A percentile compares a stretch with the other conserved stretches of the same genome.
Evolutionary conservation across 441 rosid genomes (phyloP).

Genomic region (Pelargonium fulgidum): DNA sequence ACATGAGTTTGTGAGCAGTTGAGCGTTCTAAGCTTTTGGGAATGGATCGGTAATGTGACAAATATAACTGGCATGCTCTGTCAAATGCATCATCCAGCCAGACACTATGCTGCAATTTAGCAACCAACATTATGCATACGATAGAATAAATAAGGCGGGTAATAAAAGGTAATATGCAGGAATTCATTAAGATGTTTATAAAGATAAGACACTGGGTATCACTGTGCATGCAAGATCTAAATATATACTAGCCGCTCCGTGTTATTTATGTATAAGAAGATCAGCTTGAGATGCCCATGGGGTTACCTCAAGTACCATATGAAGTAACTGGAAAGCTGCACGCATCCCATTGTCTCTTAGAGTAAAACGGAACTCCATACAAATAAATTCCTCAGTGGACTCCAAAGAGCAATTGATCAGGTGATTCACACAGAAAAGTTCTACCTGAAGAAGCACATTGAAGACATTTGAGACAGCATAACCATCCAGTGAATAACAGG

Average conservation of each 20-base stretch:
- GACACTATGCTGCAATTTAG: slow-evolving; percentile 83
- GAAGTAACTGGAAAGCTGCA: slow-evolving; percentile 98
- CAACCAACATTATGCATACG: slow-evolving; percentile 25
- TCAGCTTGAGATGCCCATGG: slow-evolving; percentile 10
- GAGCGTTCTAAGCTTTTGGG: slow-evolving; percentile 99
- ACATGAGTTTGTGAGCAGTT: slow-evolving; percentile 98
- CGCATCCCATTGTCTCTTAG: slow-evolving; percentile 95
- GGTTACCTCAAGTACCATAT: slow-evolving; percentile 98
- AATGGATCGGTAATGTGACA: slow-evolving; percentile 90
- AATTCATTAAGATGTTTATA: neutral
- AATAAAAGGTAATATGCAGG: neutral
- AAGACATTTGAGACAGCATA: slow-evolving; percentile 15
- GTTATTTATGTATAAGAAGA: neutral
- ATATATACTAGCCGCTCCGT: neutral
- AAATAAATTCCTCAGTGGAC: slow-evolving; percentile 95
- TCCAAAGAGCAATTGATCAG: slow-evolving; percentile 97
- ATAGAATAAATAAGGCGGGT: slow-evolving; percentile 5
- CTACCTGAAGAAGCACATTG: slow-evolving; percentile 53
- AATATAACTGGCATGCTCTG: slow-evolving; percentile 87
- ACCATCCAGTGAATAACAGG: slow-evolving; percentile 2
- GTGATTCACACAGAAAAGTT: slow-evolving; percentile 98
- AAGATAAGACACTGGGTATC: neutral
- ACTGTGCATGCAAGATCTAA: neutral
- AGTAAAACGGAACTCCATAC: slow-evolving; percentile 98
- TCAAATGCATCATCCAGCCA: slow-evolving; percentile 99